phyloP scores from a whole-genome alignment of 1,284 basidiomycete species.

The Ganoderma meredithae region DNA sequence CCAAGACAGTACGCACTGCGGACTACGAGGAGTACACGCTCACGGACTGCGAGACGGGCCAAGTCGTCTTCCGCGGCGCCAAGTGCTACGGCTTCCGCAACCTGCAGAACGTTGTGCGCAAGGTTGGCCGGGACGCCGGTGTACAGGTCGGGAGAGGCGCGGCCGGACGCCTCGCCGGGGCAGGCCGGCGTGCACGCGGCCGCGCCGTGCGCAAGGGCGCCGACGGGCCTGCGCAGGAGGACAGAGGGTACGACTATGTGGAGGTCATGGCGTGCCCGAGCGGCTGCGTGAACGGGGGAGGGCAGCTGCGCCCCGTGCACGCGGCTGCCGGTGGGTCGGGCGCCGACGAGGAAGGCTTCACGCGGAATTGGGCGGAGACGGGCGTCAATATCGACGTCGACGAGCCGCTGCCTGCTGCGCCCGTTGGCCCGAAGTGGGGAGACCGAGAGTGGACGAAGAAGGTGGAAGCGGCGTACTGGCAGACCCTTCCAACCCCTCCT shows the following conservation, averaged over 20 bases:
- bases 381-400: conserved; percentile 55
- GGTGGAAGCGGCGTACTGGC: conserved; percentile 85
- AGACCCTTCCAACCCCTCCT: conserved; percentile 58
- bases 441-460: conserved; percentile 80
- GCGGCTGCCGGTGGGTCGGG: conserved; percentile 16
- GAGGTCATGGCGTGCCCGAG: conserved; percentile 99
- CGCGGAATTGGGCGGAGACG: conserved; percentile 59
- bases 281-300: conserved; percentile 98
- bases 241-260: conserved; percentile 88
- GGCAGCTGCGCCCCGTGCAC: conserved; percentile 77
- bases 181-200: conserved; percentile 43
- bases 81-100: conserved; percentile 98
- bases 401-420: conserved; percentile 35
- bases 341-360: conserved; percentile 68
- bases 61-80: conserved; percentile 88
- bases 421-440: conserved; percentile 65
- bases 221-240: conserved; percentile 48
- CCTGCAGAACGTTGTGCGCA: conserved; percentile 95
- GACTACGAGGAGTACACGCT: conserved; percentile 75
- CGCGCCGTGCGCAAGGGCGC: conserved; percentile 44
- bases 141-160: conserved; percentile 75
- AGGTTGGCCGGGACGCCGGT: conserved; percentile 88
- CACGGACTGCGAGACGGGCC: conserved; percentile 53
- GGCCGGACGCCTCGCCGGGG: conserved; percentile 56
- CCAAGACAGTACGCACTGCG: conserved; percentile 66